Evolutionary conservation across 768 basidiomycete species (phyloP).

Genomic region (Kwoniella botswanensis): DNA sequence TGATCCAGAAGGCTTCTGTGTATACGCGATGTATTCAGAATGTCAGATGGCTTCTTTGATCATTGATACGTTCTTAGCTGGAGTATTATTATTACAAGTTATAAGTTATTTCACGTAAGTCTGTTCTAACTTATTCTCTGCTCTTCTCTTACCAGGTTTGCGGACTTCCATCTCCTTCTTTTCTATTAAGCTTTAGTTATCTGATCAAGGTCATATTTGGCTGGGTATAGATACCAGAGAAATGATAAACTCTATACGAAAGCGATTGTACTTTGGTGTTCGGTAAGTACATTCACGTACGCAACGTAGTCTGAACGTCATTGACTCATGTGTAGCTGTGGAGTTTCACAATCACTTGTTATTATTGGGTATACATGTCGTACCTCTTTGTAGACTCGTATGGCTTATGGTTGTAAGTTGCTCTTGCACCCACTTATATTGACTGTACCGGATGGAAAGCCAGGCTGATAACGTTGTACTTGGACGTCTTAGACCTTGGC

Average conservation of each 20-base stretch:
- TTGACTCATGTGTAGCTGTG: constrained; percentile 17
- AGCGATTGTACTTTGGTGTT: constrained; percentile 27
- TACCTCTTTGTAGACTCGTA: constrained; percentile 41
- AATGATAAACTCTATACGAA: constrained; percentile 32
- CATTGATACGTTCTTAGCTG: constrained; percentile 37
- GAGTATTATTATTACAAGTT: constrained; percentile 37
- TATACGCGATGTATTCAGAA: neutral
- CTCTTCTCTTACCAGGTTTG: no score
- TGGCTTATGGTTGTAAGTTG: constrained; percentile 31
- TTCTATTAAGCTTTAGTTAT: no score
- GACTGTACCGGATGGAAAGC: neutral
- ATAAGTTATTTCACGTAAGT: constrained; percentile 33
- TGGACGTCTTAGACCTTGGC: constrained; percentile 6
- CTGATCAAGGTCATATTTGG: no score
- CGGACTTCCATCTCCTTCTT: no score
- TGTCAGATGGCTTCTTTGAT: constrained; percentile 40
- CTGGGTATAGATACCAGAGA: constrained; percentile 23
- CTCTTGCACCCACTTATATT: neutral
- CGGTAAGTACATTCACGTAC: constrained; percentile 7
- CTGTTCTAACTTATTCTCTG: no score
- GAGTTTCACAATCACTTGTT: constrained; percentile 34
- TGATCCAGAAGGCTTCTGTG: neutral
- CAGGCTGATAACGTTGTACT: constrained; percentile 1
- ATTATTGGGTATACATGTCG: constrained; percentile 35
- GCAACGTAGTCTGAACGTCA: no score